Base-by-base conservation (phyloP, 2,329 filamentous ascomycete genomes). In the Drechslerella stenobrocha region DNA sequence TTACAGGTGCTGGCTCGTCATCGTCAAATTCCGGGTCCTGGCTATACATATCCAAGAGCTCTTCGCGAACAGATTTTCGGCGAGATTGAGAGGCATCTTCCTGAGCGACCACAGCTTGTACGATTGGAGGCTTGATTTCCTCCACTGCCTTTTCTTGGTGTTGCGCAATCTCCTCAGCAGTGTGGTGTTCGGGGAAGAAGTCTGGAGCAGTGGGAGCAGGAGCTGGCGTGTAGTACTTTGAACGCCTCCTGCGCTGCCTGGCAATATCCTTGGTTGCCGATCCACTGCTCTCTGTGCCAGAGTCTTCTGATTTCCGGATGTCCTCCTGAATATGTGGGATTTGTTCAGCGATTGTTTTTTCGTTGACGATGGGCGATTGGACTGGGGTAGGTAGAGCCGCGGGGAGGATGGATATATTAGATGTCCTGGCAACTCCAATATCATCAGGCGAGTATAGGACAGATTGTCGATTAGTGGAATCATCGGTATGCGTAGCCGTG, bases 351-450 rank as follows among this genome's bases (percentile, higher is more conserved):
- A 24, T 30, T 30, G 47, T 44, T 28, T 60, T 55, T 9, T 53
- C 37, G 24, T 48, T 53, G 26, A 51, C 48, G 11, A 69, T 47
- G 23, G 63, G 63, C 13, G 63, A 69, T 18, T 53, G 35, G 6
- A 69, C 26, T 3, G 63, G 63, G 22, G 63, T 69, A 6, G 45
- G 55, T 37, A 66, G 18, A 13, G 69, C 61, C 37, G 40, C 42
- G n/a, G 52, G 59, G 22, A 44, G 58, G 7, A 70, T 66, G 9
- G 52, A 48, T 42, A 71, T 34, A 70, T 79, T 75, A 9, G 78
- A 77, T 3, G 78, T 79, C 48, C 72, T 76, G 15, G 78, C 78
- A 35, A 79, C 73, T 47, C 78, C 78, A 69, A 79, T 79, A 44
- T 74, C 75, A 15, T 61, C 51, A 40, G 47, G 37, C 3, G 66